Evolutionary conservation across 2,329 filamentous ascomycete species (phyloP), one percentile per base, ranked within the genome.

Genomic region (Fusarium floridanum): DNA sequence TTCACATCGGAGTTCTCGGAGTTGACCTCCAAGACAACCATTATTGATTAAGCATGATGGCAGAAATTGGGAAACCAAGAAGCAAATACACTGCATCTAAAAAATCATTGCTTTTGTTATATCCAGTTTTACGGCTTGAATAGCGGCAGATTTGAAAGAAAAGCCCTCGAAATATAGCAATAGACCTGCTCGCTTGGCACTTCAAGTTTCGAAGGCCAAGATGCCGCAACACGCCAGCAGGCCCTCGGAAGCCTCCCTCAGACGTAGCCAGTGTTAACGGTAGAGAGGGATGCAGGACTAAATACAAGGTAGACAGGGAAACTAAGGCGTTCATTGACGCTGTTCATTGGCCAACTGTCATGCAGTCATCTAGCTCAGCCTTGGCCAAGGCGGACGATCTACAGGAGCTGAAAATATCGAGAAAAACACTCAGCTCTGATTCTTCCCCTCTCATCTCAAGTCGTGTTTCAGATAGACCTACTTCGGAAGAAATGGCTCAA

Each of bases 1-100:
- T 45, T 29, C 5, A 24, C 17, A 6, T n/a, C 61, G 72, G 72
- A 66, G 72, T 75, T 72, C 53, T 61, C 72, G 72, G 72, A 70
- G 61, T 45, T 60, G 16, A n/a, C 11, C 16, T 22, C 41, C 32
- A 22, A 5, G 34, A 27, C 14, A 34, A 17, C 8, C 6, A 24
- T 57, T 7, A 22, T 10, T 50, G 16, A 27, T 17, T 17, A 20
- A 27, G 17, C 8, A 27, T 27, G 5, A 8, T 3, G 7, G 20
- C 11, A 10, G 6, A 7, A 27, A 48, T 22, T 24, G 16, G 27
- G 43, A 20, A 48, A 10, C 22, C 5, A 27, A 27, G 14, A 48
- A 48, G 16, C 8, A 2, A 2, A 27, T 6, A 48, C 20, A 20
- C 39, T 14, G 6, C 20, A 20, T 43, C 10, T 6, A 11, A 20